phyloP scores from a whole-genome alignment of 2,329 filamentous ascomycete species.

The Magnaporthiopsis incrustans region DNA sequence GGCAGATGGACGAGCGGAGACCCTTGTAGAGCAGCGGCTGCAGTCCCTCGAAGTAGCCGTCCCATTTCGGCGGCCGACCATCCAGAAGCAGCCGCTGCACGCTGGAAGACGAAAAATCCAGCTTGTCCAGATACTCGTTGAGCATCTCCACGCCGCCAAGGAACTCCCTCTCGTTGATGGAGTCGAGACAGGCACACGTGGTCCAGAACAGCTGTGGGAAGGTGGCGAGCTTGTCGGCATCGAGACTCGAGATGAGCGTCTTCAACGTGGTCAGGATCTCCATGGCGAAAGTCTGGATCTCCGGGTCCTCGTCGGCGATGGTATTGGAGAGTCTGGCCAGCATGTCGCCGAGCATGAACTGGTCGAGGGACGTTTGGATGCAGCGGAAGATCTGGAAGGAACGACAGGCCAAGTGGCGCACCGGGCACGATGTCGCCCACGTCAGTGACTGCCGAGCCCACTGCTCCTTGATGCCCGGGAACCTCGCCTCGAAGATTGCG shows the following conservation, averaged over 20 bases:
- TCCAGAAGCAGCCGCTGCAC: slow-evolving; percentile 67
- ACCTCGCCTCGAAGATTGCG: slow-evolving; percentile 74
- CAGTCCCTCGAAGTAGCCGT: slow-evolving; percentile 78
- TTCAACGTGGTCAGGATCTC: slow-evolving; percentile 93
- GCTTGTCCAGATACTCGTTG: slow-evolving; percentile 72
- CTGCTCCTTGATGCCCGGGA: slow-evolving; percentile 78
- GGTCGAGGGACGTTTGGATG: slow-evolving; percentile 82
- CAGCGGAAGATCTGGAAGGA: slow-evolving; percentile 97
- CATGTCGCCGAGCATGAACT: slow-evolving; percentile 95
- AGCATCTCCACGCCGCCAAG: slow-evolving; percentile 88
- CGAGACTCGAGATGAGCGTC: slow-evolving; percentile 79
- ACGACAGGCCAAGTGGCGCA: slow-evolving; percentile 87
- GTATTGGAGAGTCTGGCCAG: slow-evolving; percentile 91
- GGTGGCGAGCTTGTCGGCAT: slow-evolving; percentile 69
- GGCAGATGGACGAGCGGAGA: slow-evolving; percentile 74
- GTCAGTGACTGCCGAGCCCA: slow-evolving; percentile 86
- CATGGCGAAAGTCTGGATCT: slow-evolving; percentile 96
- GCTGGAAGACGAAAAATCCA: slow-evolving; percentile 66
- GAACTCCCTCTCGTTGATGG: slow-evolving; percentile 93
- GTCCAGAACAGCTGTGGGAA: slow-evolving; percentile 98
- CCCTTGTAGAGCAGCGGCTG: slow-evolving; percentile 87
- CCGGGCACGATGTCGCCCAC: slow-evolving; percentile 95
- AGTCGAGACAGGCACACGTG: slow-evolving; percentile 90
- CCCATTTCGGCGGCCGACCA: slow-evolving; percentile 78
- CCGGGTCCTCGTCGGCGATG: slow-evolving; percentile 86